Conservation (phyloP, 371 early-diverging fungal species). For the Haplosporangium sp. region DNA sequence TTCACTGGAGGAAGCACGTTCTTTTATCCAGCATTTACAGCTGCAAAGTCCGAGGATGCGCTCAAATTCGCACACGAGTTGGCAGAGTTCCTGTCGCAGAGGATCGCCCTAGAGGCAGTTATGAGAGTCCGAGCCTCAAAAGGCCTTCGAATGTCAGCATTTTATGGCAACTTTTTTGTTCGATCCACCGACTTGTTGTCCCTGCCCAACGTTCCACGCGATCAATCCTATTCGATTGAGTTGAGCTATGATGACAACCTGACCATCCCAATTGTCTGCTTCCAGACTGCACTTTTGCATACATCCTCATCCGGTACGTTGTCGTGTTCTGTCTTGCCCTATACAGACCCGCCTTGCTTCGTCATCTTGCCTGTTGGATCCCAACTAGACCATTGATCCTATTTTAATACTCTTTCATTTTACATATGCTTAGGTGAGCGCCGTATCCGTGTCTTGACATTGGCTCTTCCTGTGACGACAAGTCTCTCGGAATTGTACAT, state of each 20-base stretch:
- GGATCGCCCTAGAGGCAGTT: conserved; percentile 96
- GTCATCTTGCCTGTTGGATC: too few species aligned
- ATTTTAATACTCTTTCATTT: conserved; percentile 2
- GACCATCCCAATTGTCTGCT: conserved; percentile 82
- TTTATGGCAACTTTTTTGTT: conserved; percentile 97
- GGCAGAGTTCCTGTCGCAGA: conserved; percentile 81
- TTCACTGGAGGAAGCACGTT: conserved; percentile 96
- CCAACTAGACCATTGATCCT: too few species aligned
- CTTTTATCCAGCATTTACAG: conserved; percentile 96
- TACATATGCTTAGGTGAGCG: conserved; percentile 76
- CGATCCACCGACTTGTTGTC: conserved; percentile 95
- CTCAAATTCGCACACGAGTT: conserved; percentile 92
- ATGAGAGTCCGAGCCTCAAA: conserved; percentile 95
- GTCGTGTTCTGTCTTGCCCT: not conserved
- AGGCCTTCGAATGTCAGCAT: conserved; percentile 85
- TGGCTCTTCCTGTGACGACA: conserved; percentile 89
- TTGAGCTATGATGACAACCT: conserved; percentile 88
- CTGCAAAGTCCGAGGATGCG: conserved; percentile 86
- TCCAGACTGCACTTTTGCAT: conserved; percentile 97
- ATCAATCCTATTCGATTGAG: conserved; percentile 95
- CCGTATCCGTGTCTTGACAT: conserved; percentile 95
- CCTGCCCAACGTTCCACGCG: conserved; percentile 94
- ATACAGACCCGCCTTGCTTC: not conserved
- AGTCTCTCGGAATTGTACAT: conserved; percentile 85
- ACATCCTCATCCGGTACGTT: conserved; percentile 75